phyloP scores from a whole-genome alignment of 2,329 filamentous ascomycete genomes.

The Fusarium albidum region DNA sequence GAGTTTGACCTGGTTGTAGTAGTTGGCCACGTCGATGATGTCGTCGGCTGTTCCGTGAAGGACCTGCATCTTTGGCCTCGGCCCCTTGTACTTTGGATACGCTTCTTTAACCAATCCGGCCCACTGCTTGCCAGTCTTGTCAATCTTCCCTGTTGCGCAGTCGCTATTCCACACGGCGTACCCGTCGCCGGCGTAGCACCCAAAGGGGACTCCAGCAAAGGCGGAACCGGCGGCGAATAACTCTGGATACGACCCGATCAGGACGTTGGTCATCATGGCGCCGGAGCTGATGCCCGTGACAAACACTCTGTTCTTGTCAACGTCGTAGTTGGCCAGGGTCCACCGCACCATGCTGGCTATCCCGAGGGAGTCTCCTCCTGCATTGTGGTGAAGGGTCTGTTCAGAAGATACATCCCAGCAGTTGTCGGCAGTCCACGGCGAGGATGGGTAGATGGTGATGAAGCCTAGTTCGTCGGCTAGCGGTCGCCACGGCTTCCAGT shows the following conservation, averaged over 20 bases:
- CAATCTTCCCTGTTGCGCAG: constrained; percentile 43
- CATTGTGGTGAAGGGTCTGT: constrained; percentile 56
- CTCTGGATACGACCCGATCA: constrained; percentile 61
- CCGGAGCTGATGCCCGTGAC: constrained; percentile 60
- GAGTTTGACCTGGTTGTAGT: constrained; percentile 62
- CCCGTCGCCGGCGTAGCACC: constrained; percentile 56
- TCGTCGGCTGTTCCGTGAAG: constrained; percentile 64
- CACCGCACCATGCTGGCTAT: constrained; percentile 64
- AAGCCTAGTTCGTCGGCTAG: constrained; percentile 63
- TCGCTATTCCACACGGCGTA: constrained; percentile 56
- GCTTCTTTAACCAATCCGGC: constrained; percentile 48
- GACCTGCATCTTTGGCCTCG: constrained; percentile 64
- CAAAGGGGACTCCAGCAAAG: constrained; percentile 54
- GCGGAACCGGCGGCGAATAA: constrained; percentile 59
- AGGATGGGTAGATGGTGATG: constrained; percentile 55
- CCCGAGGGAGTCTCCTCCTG: constrained; percentile 59
- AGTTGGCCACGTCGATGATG: constrained; percentile 60
- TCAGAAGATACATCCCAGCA: constrained; percentile 68
- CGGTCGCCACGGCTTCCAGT: constrained; percentile 59
- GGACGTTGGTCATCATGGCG: constrained; percentile 65
- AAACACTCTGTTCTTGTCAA: constrained; percentile 57
- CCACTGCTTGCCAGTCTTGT: constrained; percentile 46
- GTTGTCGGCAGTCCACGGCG: constrained; percentile 48
- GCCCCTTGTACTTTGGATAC: constrained; percentile 59
- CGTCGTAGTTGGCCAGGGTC: constrained; percentile 55